Base-by-base conservation (phyloP, 768 basidiomycete genomes). In the Tubosaeta sp. region DNA sequence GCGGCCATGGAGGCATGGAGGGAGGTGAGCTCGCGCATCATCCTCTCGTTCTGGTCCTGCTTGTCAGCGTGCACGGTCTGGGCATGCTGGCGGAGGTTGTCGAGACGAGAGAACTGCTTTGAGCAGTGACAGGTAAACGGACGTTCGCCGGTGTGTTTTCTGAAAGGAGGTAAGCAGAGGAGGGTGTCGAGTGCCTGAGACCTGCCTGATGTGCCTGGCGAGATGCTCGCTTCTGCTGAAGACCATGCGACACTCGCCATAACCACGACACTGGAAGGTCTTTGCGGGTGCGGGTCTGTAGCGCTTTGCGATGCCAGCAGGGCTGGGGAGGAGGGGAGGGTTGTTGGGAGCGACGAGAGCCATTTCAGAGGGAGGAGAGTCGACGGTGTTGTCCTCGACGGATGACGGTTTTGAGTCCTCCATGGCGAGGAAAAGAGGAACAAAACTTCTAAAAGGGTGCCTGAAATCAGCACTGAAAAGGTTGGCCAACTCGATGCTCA, bases 41-140 rank as follows among this genome's bases (percentile, higher is more conserved):
- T 93, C 46, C 80, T 74, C 66, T 90, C 88, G 73, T 94, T 94
- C 71, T 84, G 80, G 0, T 88, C 87, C 67, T 83, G 83, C 74
- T 91, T 90, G 67, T 96, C 93, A n/a, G 92, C 84, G 62, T 98
- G 95, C 1, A 96, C 94, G 6, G 94, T 95, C 76, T 94, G 90
- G 0, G 94, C 91, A 69, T 98, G 95, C 66, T 98, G 95, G 41
- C 95, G 85, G 3, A 98, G 80, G 64, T 98, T 98, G 72, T 98
- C 95, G 65, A 98, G 84, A 12, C 95, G 84, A 6, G 92, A 94
- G 66, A 97, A 97, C 58, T 94, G 87, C 69, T 95, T 94, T 12
- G 84, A 81, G 74, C 95, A 98, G 66, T 97, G 94, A 64, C 95
- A 98, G 35, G 84, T 82, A 70, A 98, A 98, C 16, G 95, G 95